A percentile compares a stretch with the other conserved stretches of the same genome.
phyloP scores from a whole-genome alignment of 768 basidiomycete species.

The Mycena chlorophos region DNA sequence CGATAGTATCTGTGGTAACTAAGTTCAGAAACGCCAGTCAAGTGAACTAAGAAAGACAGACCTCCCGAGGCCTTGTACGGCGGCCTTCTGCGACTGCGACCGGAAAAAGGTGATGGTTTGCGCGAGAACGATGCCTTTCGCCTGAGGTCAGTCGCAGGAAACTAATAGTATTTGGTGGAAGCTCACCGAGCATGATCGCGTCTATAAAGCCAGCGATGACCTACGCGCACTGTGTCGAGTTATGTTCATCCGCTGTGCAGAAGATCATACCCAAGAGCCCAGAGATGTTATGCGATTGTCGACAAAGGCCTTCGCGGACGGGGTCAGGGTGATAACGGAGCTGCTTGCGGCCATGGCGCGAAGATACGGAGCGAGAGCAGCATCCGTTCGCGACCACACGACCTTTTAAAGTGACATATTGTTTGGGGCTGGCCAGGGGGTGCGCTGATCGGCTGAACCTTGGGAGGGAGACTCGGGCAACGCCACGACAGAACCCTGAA shows the following conservation, averaged over 20 bases:
- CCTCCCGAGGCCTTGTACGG: background rate
- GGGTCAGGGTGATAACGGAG: background rate
- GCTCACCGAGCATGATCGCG: background rate
- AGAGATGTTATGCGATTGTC: background rate
- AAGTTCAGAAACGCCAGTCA: background rate
- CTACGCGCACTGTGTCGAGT: background rate
- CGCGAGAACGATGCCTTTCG: background rate
- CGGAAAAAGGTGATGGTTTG: background rate
- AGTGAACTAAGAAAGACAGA: background rate
- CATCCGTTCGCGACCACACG: no score
- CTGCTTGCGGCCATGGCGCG: background rate
- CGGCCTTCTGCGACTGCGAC: no score
- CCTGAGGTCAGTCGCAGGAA: background rate
- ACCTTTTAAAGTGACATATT: no score
- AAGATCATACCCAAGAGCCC: background rate
- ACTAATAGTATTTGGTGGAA: background rate
- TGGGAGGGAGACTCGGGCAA: no score
- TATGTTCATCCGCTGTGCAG: background rate
- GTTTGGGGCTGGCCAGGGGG: no score
- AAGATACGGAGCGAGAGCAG: background rate
- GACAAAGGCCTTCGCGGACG: background rate
- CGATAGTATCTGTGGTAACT: background rate
- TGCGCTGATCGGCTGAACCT: no score
- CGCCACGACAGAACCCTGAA: no score
- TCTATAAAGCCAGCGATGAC: background rate